Conservation (phyloP, 768 basidiomycete species). For the Phaffia australis region DNA sequence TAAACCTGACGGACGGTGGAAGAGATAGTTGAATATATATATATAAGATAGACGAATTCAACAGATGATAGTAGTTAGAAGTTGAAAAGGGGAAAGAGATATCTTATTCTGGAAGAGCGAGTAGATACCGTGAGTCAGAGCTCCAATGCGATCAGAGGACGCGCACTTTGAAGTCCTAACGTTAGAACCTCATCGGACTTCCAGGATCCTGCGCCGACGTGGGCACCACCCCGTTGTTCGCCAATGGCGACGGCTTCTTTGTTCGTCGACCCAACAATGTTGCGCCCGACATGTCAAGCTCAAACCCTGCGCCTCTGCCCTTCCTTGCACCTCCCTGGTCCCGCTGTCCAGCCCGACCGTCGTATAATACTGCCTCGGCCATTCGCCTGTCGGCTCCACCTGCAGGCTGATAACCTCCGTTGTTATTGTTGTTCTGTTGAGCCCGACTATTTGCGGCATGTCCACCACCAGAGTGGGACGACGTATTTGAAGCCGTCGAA, state of each 20-base stretch:
- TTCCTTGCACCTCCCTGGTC: conserved; percentile 44
- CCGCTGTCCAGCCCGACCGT: conserved; percentile 61
- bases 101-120: too few relatives aligned
- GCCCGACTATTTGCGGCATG: conserved; percentile 31
- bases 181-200: conserved; percentile 17
- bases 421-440: conserved; percentile 27
- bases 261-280: conserved; percentile 46
- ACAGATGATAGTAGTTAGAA: too few relatives aligned
- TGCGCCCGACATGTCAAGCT: conserved; percentile 74
- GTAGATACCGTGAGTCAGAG: too few relatives aligned
- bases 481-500: background rate
- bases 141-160: background rate
- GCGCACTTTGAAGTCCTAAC: background rate
- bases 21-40: too few relatives aligned
- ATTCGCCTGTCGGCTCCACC: conserved; percentile 42
- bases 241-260: background rate
- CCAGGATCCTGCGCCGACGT: conserved; percentile 2
- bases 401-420: conserved; percentile 38
- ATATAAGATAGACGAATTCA: too few relatives aligned
- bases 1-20: too few relatives aligned
- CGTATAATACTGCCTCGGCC: conserved; percentile 45
- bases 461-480: background rate
- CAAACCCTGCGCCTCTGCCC: conserved; percentile 46
- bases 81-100: too few relatives aligned
- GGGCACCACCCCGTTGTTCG: background rate